Base-by-base conservation (phyloP, 2,329 filamentous ascomycete species). In the Pestalotiopsis sp. region DNA sequence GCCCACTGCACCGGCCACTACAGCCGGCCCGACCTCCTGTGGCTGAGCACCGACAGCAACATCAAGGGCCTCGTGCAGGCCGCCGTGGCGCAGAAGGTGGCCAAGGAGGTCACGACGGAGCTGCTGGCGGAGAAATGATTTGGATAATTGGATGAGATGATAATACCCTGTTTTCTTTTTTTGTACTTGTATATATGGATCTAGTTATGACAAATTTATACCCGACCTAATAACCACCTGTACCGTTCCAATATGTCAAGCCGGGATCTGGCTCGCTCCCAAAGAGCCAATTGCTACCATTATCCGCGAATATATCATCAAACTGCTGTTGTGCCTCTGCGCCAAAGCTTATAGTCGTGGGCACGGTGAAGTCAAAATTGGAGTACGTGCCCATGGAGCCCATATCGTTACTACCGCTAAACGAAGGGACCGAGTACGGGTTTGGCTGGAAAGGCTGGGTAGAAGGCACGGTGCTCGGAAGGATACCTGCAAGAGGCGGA, bases 1-100 rank as follows among this genome's bases (percentile, higher is more conserved):
- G 71, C 83, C 1, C 85, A 87, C 72, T 78, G 79, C 7, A 75
- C 78, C 49, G 85, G 85, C 0, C 85, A 87, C 76, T 87, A 87
- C 69, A 82, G 79, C 62, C 75, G 85, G 49, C 85, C 85, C 3
- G 85, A 87, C 72, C 72, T 87, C 71, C 75, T 87, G 67, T 87
- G 85, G 84, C 73, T 87, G 23, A 84, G 83, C 12, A 72, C 74
- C 1, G 74, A 76, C 36, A 73, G 63, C 62, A 67, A 70, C 49
- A 59, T 69, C 38, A 76, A 75, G 69, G 31, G 69, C 17, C 63
- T 69, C 45, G 72, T 75, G 7, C 58, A 38, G 12, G 31, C n/a
- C n/a, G 57, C 65, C 11, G 39, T 36, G 12, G 57, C 65, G 1
- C 45, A 52, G 25, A 23, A 57, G 23, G 25, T 57, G 12, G 45